phyloP scores from a whole-genome alignment of 1,284 basidiomycete genomes.

The Ustilago lituana region DNA sequence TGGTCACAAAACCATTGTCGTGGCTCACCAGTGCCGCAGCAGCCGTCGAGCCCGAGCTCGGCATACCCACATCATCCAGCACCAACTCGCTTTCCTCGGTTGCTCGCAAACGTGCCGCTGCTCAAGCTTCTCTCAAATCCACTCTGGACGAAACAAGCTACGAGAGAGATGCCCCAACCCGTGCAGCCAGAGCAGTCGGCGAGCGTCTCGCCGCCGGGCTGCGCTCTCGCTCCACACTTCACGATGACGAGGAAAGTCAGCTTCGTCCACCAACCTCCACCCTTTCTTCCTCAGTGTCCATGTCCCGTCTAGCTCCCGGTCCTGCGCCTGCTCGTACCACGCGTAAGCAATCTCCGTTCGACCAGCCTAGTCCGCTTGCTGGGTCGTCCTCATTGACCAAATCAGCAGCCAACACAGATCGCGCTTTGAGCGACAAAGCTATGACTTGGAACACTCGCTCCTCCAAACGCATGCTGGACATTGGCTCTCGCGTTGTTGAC shows the following conservation, averaged over 20 bases:
- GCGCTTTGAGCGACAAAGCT: slow-evolving; percentile 9
- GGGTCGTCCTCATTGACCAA: slow-evolving; percentile 27
- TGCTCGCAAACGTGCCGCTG: slow-evolving; percentile 36
- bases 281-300: slow-evolving; percentile 19
- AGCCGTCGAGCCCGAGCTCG: slow-evolving; percentile 28
- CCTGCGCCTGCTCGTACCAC: slow-evolving; percentile 17
- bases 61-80: slow-evolving; percentile 45
- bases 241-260: slow-evolving; percentile 44
- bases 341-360: slow-evolving; percentile 14
- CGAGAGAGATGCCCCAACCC: slow-evolving; percentile 37
- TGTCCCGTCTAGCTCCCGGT: slow-evolving; percentile 28
- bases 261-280: slow-evolving; percentile 20
- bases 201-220: slow-evolving; percentile 47
- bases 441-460: slow-evolving; percentile 30
- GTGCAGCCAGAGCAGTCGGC: slow-evolving; percentile 45
- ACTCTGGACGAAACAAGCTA: slow-evolving; percentile 8
- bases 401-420: neutral
- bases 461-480: slow-evolving; percentile 30
- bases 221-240: slow-evolving; percentile 29
- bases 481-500: slow-evolving; percentile 5
- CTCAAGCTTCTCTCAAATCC: slow-evolving; percentile 22
- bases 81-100: slow-evolving; percentile 45
- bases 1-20: slow-evolving; percentile 48
- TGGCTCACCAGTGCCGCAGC: slow-evolving; percentile 44
- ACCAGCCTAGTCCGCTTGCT: slow-evolving; percentile 10